phyloP scores from a whole-genome alignment of 1,139 yeast species.

The Yamadazyma triangularis region DNA sequence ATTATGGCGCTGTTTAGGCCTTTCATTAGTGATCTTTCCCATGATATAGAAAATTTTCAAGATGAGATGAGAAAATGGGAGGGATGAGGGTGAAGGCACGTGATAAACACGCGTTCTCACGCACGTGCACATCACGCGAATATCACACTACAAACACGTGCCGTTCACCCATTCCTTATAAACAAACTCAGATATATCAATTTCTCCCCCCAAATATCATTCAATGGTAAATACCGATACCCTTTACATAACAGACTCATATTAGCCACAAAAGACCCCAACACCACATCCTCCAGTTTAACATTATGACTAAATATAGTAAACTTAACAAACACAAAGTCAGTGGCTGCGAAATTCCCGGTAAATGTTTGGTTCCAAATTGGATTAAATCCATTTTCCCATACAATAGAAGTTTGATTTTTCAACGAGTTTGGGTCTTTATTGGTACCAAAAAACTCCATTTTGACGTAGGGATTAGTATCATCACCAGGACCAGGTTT shows the following conservation, averaged over 20 bases:
- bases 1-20: conserved; percentile 58
- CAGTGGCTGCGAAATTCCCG: conserved; percentile 37
- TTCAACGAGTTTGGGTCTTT: too few relatives aligned
- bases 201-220: conserved; percentile 77
- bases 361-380: conserved; percentile 60
- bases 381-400: conserved; percentile 81
- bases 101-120: too few relatives aligned
- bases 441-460: conserved; percentile 48
- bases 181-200: conserved; percentile 68
- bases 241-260: conserved; percentile 63
- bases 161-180: too few relatives aligned
- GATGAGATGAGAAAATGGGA: too few relatives aligned
- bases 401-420: conserved; percentile 32
- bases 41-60: conserved; percentile 34
- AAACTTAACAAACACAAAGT: conserved; percentile 32
- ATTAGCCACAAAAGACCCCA: conserved; percentile 59
- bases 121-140: too few relatives aligned
- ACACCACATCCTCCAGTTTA: conserved; percentile 24
- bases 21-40: conserved; percentile 60
- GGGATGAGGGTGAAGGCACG: too few relatives aligned
- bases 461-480: conserved; percentile 54
- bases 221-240: conserved; percentile 73
- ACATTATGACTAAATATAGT: conserved; percentile 17
- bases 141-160: too few relatives aligned
- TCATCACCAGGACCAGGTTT: conserved; percentile 39